Evolutionary conservation across 345 rosid species (phyloP), one percentile per base, ranked within the genome.

Genomic region (Alliaria petiolata): DNA sequence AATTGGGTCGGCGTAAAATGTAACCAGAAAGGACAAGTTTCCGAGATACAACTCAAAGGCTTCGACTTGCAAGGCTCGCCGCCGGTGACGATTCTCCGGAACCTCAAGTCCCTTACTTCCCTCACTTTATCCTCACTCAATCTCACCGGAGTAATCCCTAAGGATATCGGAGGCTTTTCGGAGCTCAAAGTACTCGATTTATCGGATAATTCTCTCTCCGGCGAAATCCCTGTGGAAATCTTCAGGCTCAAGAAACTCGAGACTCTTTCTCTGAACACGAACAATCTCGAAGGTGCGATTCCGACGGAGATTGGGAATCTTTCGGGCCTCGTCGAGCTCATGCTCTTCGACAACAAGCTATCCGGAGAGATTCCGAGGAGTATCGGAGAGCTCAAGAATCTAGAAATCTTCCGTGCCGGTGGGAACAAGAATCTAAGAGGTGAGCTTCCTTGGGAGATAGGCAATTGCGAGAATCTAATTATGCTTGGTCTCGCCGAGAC

Each of bases 361-460:
- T 77, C 85, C 30, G 97, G 93, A 3, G 73, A 65, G 75, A 80
- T 90, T 9, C 97, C 98, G 0, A 65, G 42, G 53, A 82, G 78
- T 16, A 81, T 90, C 20, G 98, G 97, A 58, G 70, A 74, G 52
- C 62, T 93, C 15, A 75, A 69, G 78, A 81, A 67, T 52, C 86
- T 93, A 13, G 67, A 83, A 76, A 77, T 68, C 57, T 76, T 93
- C n/a, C 78, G 98, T 75, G 89, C 86, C 0, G 98, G 98, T 15
- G 98, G 98, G 13, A 93, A 93, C 78, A 84, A 87, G 85, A 81
- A 90, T 62, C 82, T 90, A 16, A 82, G 82, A 58, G 98, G 98
- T 30, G 66, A 83, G 31, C 44, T 93, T 26, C 98, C 97, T 5
- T 44, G 36, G 51, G 93, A 81, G 76, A 85, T 93, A 61, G 96